phyloP scores from a whole-genome alignment of 306 rosid genomes.

The Pachyrhizus erosus region DNA sequence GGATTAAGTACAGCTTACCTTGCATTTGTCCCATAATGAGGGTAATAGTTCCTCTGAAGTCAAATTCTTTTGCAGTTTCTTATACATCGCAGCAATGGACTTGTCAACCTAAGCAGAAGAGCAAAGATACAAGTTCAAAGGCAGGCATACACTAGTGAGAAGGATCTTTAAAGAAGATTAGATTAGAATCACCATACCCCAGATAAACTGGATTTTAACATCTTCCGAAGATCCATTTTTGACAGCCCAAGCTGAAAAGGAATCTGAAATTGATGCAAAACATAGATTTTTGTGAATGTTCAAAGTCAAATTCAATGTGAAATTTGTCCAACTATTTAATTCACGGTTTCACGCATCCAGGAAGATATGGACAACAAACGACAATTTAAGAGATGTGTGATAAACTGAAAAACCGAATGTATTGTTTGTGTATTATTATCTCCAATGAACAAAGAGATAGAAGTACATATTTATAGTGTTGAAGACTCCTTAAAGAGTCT shows the following conservation, averaged over 20 bases:
- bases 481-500: no score
- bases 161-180: constrained; percentile 26
- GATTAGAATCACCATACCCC: constrained; percentile 65
- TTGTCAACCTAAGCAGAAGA: constrained; percentile 75
- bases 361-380: neutral
- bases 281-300: constrained; percentile 7
- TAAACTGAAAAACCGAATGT: no score
- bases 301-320: constrained; percentile 33
- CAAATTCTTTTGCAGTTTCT: constrained; percentile 95
- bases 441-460: no score
- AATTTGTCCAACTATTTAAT: neutral
- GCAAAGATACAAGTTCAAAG: constrained; percentile 31
- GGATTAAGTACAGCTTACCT: constrained; percentile 58
- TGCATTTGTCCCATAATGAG: constrained; percentile 99
- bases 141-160: constrained; percentile 13
- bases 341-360: neutral
- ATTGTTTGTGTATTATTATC: no score
- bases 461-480: no score
- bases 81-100: constrained; percentile 80
- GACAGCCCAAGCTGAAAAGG: constrained; percentile 98
- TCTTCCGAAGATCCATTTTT: constrained; percentile 89
- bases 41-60: constrained; percentile 93
- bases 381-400: neutral
- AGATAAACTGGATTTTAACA: constrained; percentile 85
- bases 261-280: constrained; percentile 68